A percentile compares a stretch with the other conserved stretches of the same genome.
Conservation (phyloP, 2,329 filamentous ascomycete genomes). For the Calonectria hawksworthii region DNA sequence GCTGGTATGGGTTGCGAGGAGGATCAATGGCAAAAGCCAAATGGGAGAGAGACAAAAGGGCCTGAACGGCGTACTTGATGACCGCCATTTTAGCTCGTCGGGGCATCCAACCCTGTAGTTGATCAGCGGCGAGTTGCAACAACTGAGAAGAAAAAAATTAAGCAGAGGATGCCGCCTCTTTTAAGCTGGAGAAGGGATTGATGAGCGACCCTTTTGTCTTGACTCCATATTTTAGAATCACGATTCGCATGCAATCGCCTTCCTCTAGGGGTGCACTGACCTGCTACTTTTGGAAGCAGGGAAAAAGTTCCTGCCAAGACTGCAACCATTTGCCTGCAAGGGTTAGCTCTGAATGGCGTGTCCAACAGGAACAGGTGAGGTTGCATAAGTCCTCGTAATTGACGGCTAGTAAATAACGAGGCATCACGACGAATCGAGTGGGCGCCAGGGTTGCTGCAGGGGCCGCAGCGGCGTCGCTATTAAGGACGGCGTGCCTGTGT, state of each 20-base stretch:
- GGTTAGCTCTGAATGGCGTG: not conserved
- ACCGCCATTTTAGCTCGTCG: not conserved
- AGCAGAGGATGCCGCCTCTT: not conserved
- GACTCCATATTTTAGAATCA: slow-evolving; percentile 11
- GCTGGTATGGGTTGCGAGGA: slow-evolving; percentile 66
- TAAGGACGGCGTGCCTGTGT: not conserved
- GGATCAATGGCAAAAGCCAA: slow-evolving; percentile 59
- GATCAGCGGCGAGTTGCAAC: not conserved
- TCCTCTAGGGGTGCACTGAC: not conserved
- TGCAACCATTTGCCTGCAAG: slow-evolving; percentile 6
- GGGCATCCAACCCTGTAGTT: not conserved
- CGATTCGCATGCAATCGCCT: not conserved
- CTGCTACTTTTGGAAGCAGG: slow-evolving; percentile 5
- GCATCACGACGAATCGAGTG: not conserved
- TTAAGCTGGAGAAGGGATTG: not conserved
- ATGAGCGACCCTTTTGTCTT: not conserved
- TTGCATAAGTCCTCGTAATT: not conserved
- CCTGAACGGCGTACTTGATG: slow-evolving; percentile 1
- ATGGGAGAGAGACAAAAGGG: slow-evolving; percentile 30
- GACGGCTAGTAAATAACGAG: not conserved
- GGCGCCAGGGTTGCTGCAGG: not conserved
- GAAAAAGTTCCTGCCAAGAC: slow-evolving; percentile 13
- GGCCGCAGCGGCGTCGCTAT: not conserved
- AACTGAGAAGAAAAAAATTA: not conserved
- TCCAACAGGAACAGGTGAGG: slow-evolving; percentile 1